Evolutionary conservation across 2,329 filamentous ascomycete genomes (phyloP).

Genomic region (Aspergillus floridensis): DNA sequence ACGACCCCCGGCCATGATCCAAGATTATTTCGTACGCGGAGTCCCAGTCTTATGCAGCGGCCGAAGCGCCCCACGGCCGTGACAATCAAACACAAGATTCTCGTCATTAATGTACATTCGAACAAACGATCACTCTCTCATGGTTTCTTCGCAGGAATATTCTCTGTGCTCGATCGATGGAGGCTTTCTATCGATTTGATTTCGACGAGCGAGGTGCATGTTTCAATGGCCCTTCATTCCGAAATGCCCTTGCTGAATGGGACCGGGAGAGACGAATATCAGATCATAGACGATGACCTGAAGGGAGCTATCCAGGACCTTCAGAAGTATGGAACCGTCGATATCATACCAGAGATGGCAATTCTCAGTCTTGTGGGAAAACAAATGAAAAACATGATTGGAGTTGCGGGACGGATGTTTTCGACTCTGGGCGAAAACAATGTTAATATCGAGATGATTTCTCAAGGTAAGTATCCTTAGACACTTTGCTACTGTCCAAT

Average conservation of each 20-base stretch:
- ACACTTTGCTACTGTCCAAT: neutral
- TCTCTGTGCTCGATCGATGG: slow-evolving; percentile 82
- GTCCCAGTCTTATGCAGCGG: slow-evolving; percentile 50
- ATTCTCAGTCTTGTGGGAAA: slow-evolving; percentile 92
- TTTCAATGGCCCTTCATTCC: slow-evolving; percentile 92
- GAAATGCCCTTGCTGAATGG: slow-evolving; percentile 58
- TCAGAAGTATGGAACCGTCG: slow-evolving; percentile 79
- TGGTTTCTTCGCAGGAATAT: slow-evolving; percentile 92
- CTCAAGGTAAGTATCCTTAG: slow-evolving; percentile 66
- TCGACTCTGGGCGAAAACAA: slow-evolving; percentile 87
- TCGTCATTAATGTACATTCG: slow-evolving; percentile 95
- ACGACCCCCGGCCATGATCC: slow-evolving; percentile 57
- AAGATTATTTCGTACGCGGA: slow-evolving; percentile 50
- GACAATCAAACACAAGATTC: slow-evolving; percentile 95
- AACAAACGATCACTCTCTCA: slow-evolving; percentile 96
- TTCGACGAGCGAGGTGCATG: slow-evolving; percentile 93
- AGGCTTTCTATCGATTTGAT: slow-evolving; percentile 92
- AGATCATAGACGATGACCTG: slow-evolving; percentile 62
- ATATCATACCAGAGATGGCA: slow-evolving; percentile 86
- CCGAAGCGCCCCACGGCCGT: slow-evolving; percentile 82
- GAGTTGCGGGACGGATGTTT: slow-evolving; percentile 92
- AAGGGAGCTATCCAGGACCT: slow-evolving; percentile 68
- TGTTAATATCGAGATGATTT: slow-evolving; percentile 99
- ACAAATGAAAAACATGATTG: slow-evolving; percentile 97
- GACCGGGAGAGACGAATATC: slow-evolving; percentile 47